Conservation (phyloP, 768 basidiomycete genomes). For the Pleurotus pulmonarius region DNA sequence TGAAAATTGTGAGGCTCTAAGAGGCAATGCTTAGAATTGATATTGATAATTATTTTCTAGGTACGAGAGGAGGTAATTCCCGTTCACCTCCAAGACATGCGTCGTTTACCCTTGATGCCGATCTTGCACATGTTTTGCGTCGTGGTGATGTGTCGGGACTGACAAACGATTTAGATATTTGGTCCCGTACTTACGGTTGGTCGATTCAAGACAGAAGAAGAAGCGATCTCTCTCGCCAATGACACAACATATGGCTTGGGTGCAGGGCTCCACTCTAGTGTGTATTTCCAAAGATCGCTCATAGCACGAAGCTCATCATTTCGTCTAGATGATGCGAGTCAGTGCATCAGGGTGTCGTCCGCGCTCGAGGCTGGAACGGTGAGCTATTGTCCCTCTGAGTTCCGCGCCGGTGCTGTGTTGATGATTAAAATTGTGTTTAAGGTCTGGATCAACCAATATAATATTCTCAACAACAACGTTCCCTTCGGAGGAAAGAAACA, state of each 20-base stretch:
- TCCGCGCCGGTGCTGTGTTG: constrained; percentile 5
- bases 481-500: constrained; percentile 97
- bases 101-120: neutral
- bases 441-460: constrained; percentile 95
- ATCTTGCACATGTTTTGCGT: constrained; percentile 8
- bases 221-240: constrained; percentile 83
- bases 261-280: constrained; percentile 86
- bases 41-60: constrained; percentile 23
- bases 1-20: constrained; percentile 70
- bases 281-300: constrained; percentile 15
- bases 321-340: constrained; percentile 66
- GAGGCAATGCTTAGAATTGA: neutral
- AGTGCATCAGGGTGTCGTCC: constrained; percentile 86
- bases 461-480: constrained; percentile 77
- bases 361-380: constrained; percentile 89
- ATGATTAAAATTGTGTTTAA: constrained; percentile 18
- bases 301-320: constrained; percentile 10
- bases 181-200: constrained; percentile 88
- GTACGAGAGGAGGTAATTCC: constrained; percentile 64
- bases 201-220: constrained; percentile 82
- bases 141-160: neutral
- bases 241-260: constrained; percentile 89
- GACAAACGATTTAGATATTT: constrained; percentile 62
- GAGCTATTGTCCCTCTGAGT: constrained; percentile 23
- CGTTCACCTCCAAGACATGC: neutral